A percentile compares a stretch with the other conserved stretches of the same genome.
Conservation (phyloP, 2,329 filamentous ascomycete genomes). For the Cladophialophora chaetospira region DNA sequence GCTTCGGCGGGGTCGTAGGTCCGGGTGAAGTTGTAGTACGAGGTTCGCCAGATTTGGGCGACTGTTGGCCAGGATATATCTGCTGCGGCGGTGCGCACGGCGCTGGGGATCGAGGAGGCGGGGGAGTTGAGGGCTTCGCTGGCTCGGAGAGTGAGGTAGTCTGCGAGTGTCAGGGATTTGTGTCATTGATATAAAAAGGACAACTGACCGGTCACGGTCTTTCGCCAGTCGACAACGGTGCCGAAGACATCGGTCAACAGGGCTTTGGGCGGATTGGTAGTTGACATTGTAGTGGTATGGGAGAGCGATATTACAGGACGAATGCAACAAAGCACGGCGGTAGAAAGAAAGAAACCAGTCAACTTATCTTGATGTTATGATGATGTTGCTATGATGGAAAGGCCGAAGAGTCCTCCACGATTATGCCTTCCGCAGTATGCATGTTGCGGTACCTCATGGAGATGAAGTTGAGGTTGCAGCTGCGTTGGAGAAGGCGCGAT, state of each 20-base stretch:
- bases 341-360: background rate
- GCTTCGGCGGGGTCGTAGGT: conserved; percentile 40
- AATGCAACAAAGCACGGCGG: too few relatives aligned
- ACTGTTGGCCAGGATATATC: conserved; percentile 64
- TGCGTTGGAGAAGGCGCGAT: too few relatives aligned
- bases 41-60: conserved; percentile 69
- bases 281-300: conserved; percentile 24
- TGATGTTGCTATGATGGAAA: too few relatives aligned
- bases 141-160: conserved; percentile 58
- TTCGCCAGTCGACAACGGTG: conserved; percentile 78
- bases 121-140: conserved; percentile 51
- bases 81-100: conserved; percentile 54
- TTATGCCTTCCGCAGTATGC: too few relatives aligned
- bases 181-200: too few relatives aligned
- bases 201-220: conserved; percentile 64
- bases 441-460: too few relatives aligned
- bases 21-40: conserved; percentile 64
- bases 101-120: conserved; percentile 47
- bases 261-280: conserved; percentile 50
- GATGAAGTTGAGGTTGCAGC: too few relatives aligned
- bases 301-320: background rate
- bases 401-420: background rate
- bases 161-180: too few relatives aligned
- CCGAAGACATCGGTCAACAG: conserved; percentile 77
- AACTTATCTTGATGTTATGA: conserved; percentile 3